phyloP scores from a whole-genome alignment of 768 basidiomycete genomes.

The Collybiopsis confluens region DNA sequence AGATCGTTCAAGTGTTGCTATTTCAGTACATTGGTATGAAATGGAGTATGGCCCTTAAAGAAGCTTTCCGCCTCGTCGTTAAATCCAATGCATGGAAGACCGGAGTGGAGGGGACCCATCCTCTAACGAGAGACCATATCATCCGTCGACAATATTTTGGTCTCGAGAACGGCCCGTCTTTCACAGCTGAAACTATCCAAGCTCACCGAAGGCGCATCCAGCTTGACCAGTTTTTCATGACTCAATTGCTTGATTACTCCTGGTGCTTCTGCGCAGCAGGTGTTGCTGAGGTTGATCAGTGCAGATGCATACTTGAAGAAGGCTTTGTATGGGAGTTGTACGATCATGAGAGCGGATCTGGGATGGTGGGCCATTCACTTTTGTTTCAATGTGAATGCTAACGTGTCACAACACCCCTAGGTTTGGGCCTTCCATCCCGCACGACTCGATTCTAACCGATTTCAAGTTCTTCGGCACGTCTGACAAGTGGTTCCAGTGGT shows the following conservation, averaged over 20 bases:
- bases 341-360: constrained; percentile 4
- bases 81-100: constrained; percentile 33
- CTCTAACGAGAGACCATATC: neutral
- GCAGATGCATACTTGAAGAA: neutral
- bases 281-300: neutral
- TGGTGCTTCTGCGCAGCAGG: neutral
- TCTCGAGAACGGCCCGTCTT: neutral
- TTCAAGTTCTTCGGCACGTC: constrained; percentile 36
- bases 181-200: neutral
- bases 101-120: neutral
- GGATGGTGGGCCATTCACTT: neutral
- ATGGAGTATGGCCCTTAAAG: constrained; percentile 27
- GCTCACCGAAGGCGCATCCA: neutral
- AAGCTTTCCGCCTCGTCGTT: constrained; percentile 23
- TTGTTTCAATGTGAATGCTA: neutral
- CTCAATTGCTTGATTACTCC: neutral
- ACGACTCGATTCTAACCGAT: constrained; percentile 33
- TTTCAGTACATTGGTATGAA: constrained; percentile 39
- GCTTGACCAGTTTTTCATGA: constrained; percentile 2
- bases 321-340: neutral
- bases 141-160: neutral
- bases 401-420: neutral
- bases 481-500: constrained; percentile 28
- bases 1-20: constrained; percentile 41
- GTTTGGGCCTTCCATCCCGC: constrained; percentile 29